Conservation (phyloP, 139 green algal genomes). For the Chlamydomonas sp. region DNA sequence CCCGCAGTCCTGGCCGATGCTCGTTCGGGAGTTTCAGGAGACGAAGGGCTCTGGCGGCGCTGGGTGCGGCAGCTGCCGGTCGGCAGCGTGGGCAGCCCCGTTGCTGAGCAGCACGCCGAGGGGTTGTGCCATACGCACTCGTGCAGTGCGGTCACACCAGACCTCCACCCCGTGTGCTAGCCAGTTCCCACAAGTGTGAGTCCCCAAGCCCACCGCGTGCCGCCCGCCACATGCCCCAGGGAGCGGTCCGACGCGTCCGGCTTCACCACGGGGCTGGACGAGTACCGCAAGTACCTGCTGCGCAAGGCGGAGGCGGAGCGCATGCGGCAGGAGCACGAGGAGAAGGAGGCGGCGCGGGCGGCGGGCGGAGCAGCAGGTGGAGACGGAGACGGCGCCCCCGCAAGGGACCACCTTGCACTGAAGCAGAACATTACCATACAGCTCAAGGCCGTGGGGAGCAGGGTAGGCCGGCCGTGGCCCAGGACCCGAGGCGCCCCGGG, state of each 20-base stretch:
- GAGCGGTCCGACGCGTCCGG: slow-evolving; percentile 68
- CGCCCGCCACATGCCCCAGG: slow-evolving; percentile 37
- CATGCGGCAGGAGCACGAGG: slow-evolving; percentile 36
- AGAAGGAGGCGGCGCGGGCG: slow-evolving; percentile 11
- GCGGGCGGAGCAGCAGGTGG: background rate
- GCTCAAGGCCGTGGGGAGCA: slow-evolving; percentile 13
- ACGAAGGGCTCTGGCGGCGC: too few species aligned
- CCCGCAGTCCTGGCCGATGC: too few species aligned
- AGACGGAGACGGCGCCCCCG: slow-evolving; percentile 8
- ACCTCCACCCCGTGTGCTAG: too few species aligned
- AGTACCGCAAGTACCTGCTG: slow-evolving; percentile 73
- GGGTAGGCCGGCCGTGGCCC: background rate
- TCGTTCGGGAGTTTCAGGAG: too few species aligned
- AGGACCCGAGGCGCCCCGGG: too few species aligned
- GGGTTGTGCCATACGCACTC: too few species aligned
- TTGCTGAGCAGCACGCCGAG: too few species aligned
- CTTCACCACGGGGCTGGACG: slow-evolving; percentile 79
- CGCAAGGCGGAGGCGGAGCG: slow-evolving; percentile 62
- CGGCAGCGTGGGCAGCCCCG: too few species aligned
- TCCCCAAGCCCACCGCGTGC: background rate
- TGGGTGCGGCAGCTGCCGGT: too few species aligned
- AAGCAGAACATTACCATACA: slow-evolving; percentile 21
- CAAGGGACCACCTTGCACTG: slow-evolving; percentile 10
- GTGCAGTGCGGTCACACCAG: too few species aligned
- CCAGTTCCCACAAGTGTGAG: too few species aligned